Evolutionary conservation across 352 stramenopile species (phyloP).

Genomic region (Phytophthora rubi): DNA sequence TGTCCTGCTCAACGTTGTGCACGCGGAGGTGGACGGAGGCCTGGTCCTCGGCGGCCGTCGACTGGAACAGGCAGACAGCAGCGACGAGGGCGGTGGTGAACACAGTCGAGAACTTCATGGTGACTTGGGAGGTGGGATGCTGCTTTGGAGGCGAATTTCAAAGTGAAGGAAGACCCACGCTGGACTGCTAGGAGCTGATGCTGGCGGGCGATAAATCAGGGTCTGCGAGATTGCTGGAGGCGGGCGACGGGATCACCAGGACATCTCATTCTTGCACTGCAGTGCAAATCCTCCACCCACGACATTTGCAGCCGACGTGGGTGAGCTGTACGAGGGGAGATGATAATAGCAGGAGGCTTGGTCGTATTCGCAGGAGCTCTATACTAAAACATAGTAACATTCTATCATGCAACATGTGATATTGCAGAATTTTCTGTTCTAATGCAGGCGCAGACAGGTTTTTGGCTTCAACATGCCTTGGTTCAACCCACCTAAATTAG

Average conservation of each 20-base stretch:
- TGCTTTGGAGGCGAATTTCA: not conserved
- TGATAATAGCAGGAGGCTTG: too few species aligned
- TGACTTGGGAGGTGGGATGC: not conserved
- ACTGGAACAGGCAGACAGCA: constrained; percentile 6
- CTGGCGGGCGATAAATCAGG: not conserved
- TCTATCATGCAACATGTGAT: too few species aligned
- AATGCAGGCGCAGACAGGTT: too few species aligned
- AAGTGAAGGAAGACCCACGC: not conserved
- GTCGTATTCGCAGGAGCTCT: too few species aligned
- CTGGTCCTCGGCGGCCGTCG: constrained; percentile 17
- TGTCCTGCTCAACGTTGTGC: constrained; percentile 14
- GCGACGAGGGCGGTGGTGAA: constrained; percentile 20
- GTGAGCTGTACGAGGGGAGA: not conserved
- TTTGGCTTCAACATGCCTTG: too few species aligned
- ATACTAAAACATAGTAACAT: too few species aligned
- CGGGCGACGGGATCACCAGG: not conserved
- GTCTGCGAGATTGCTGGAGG: not conserved
- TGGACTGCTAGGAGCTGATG: not conserved
- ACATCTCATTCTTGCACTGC: constrained; percentile 1
- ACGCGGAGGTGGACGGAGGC: constrained; percentile 34
- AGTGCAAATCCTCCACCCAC: not conserved
- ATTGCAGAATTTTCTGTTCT: too few species aligned
- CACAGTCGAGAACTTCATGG: constrained; percentile 36
- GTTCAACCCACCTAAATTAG: too few species aligned
- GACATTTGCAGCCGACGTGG: not conserved